These are phyloP conservation scores for Aquilaria sinensis DNA, from an alignment of 345 rosid genomes.

Conservation along the genomic window DNA sequence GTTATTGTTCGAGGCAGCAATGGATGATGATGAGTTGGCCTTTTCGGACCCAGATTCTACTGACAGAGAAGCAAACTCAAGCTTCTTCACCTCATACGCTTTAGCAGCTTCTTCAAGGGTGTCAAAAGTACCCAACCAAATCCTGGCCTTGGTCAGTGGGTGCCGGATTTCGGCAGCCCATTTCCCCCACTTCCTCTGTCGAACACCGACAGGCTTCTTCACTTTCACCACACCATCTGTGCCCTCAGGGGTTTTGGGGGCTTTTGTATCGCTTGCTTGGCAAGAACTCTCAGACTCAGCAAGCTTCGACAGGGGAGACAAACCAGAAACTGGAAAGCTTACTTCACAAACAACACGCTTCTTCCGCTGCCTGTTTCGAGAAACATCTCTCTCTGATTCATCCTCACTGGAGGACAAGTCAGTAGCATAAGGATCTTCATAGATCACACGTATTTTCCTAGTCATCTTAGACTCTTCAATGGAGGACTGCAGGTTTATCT, in stretches of 20 bases:
- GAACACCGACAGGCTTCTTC: conserved; percentile 50
- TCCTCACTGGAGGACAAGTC: conserved; percentile 84
- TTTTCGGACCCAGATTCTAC: conserved; percentile 20
- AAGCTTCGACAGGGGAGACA: neutral
- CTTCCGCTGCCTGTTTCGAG: conserved; percentile 9
- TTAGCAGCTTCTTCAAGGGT: conserved; percentile 74
- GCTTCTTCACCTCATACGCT: conserved; percentile 60
- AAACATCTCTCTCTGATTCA: conserved; percentile 27
- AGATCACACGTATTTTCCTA: conserved; percentile 63
- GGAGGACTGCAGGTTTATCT: conserved; percentile 10
- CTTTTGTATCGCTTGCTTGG: conserved; percentile 58
- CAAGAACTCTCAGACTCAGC: conserved; percentile 47
- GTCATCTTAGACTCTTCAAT: conserved; percentile 23
- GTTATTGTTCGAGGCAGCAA: conserved; percentile 9
- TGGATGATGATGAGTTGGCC: conserved; percentile 14
- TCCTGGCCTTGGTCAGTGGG: conserved; percentile 48
- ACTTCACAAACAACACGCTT: conserved; percentile 65
- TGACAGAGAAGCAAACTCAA: conserved; percentile 38
- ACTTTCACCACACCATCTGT: neutral
- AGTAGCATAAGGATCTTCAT: conserved; percentile 84
- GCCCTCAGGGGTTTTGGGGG: conserved; percentile 17
- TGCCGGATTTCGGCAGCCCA: conserved; percentile 89
- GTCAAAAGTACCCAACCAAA: conserved; percentile 77
- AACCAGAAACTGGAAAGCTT: conserved; percentile 27
- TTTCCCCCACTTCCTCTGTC: conserved; percentile 85